A percentile compares a stretch with the other conserved stretches of the same genome.
These are phyloP conservation scores for Psilocybe cubensis DNA, from an alignment of 768 basidiomycete genomes.

Conservation along the genomic window DNA sequence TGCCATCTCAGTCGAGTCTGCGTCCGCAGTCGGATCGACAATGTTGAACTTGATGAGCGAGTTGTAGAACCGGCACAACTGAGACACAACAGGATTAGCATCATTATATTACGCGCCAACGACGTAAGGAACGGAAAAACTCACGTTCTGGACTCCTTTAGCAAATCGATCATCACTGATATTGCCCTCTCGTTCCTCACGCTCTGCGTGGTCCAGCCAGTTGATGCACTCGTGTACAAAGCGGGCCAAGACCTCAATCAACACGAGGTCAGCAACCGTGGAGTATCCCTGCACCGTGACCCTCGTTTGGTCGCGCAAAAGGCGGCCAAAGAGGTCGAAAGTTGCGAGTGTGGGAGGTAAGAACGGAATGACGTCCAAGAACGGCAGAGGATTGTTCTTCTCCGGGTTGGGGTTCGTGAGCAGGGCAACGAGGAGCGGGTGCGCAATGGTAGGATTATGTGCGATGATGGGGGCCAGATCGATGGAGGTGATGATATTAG, in stretches of 20 bases:
- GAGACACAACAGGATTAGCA: slow-evolving; percentile 7
- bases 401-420: slow-evolving; percentile 46
- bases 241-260: slow-evolving; percentile 65
- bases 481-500: slow-evolving; percentile 63
- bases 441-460: slow-evolving; percentile 70
- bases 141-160: slow-evolving; percentile 72
- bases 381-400: slow-evolving; percentile 45
- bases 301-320: slow-evolving; percentile 64
- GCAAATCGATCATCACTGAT: slow-evolving; percentile 75
- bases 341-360: slow-evolving; percentile 75
- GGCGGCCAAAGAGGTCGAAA: slow-evolving; percentile 72
- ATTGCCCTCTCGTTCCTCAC: slow-evolving; percentile 67
- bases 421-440: slow-evolving; percentile 65
- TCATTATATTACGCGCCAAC: not conserved
- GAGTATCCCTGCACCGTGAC: slow-evolving; percentile 48
- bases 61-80: slow-evolving; percentile 80
- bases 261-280: slow-evolving; percentile 67
- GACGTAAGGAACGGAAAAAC: slow-evolving; percentile 32
- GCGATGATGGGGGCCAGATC: slow-evolving; percentile 71
- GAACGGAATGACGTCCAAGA: slow-evolving; percentile 64
- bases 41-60: slow-evolving; percentile 70
- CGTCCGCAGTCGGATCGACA: slow-evolving; percentile 64
- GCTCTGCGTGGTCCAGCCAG: slow-evolving; percentile 72
- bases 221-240: slow-evolving; percentile 73
- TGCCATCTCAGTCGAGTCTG: slow-evolving; percentile 76